Conservation (phyloP, 371 early-diverging fungal species). For the Haplosporangium sp. region DNA sequence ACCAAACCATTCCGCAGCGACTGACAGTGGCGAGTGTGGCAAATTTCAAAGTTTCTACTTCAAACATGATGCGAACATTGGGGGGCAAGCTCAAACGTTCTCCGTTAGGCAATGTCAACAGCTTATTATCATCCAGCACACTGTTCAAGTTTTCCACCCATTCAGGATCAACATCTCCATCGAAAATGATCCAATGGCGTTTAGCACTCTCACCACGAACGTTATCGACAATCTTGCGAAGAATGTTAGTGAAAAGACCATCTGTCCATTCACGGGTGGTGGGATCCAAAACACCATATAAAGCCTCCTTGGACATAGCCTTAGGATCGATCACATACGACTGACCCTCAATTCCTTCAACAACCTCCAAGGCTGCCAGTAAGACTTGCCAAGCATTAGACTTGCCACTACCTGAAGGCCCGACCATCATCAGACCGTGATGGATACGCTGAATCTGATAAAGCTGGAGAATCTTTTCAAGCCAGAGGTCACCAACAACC, state of each 20-base stretch:
- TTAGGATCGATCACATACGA: constrained; percentile 98
- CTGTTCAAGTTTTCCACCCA: constrained; percentile 99
- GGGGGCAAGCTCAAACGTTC: constrained; percentile 96
- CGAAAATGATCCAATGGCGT: constrained; percentile 99
- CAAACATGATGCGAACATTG: constrained; percentile 99
- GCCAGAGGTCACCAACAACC: constrained; percentile 86
- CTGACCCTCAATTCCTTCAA: constrained; percentile 91
- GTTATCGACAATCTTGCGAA: constrained; percentile 97
- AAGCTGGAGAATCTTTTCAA: constrained; percentile 97
- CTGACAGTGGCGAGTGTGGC: constrained; percentile 99
- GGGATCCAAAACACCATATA: constrained; percentile 96
- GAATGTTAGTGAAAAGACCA: constrained; percentile 96
- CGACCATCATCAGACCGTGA: constrained; percentile 99
- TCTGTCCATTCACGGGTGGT: constrained; percentile 99
- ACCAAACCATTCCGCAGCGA: constrained; percentile 99
- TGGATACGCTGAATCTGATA: constrained; percentile 98
- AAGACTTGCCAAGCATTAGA: constrained; percentile 93
- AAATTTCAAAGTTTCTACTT: constrained; percentile 96
- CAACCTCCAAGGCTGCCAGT: constrained; percentile 87
- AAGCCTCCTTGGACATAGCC: constrained; percentile 94
- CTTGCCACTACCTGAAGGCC: constrained; percentile 97
- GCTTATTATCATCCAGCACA: constrained; percentile 97
- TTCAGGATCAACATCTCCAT: constrained; percentile 99
- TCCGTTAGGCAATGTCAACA: constrained; percentile 98
- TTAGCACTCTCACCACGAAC: constrained; percentile 95